A percentile compares a stretch with the other conserved stretches of the same genome.
These are phyloP conservation scores for Wickerhamiella kurtzmanii DNA, from an alignment of 805 yeast genomes.

Conservation along the genomic window DNA sequence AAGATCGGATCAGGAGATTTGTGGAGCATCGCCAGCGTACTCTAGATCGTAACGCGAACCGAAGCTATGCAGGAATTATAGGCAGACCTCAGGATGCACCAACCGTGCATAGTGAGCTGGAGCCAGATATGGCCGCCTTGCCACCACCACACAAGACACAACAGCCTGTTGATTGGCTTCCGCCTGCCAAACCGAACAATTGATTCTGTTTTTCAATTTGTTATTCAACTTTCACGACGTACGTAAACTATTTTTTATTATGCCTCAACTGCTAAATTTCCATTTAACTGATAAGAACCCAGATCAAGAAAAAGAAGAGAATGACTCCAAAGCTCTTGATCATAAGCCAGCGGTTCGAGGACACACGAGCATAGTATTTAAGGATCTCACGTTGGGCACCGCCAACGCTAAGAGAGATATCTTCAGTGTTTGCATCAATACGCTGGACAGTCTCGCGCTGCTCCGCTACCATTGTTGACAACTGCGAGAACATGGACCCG, in stretches of 20 bases:
- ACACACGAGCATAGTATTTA: constrained; percentile 75
- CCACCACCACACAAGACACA: not conserved
- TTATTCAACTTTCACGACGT: too few relatives aligned
- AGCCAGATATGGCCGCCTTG: not conserved
- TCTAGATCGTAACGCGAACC: constrained; percentile 8
- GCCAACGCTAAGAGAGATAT: constrained; percentile 70
- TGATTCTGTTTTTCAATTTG: too few relatives aligned
- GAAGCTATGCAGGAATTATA: constrained; percentile 2
- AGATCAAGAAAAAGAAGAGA: constrained; percentile 34
- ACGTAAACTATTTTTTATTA: too few relatives aligned
- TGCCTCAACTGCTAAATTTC: too few relatives aligned
- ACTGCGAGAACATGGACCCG: constrained; percentile 83
- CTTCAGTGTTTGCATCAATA: constrained; percentile 90
- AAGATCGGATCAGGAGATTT: constrained; percentile 43
- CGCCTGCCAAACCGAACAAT: too few relatives aligned
- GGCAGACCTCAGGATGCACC: not conserved
- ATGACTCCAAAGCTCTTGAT: constrained; percentile 79
- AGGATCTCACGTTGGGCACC: constrained; percentile 93
- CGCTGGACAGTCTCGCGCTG: constrained; percentile 94
- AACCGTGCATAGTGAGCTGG: not conserved
- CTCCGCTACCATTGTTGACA: constrained; percentile 95
- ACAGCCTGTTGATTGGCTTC: too few relatives aligned
- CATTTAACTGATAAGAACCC: constrained; percentile 22
- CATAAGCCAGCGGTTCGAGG: constrained; percentile 86
- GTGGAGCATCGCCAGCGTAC: constrained; percentile 26